Evolutionary conservation across 176 grass and related monocot species (phyloP).

Genomic region (Zea mays): Zm-B73-REFERENCE-NAM-5.0 NC_050099.1:225894501-225895000

Average conservation of each 20-base stretch:
- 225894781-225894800: slow-evolving; percentile 83
- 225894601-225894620: slow-evolving; percentile 62
- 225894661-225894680: not conserved
- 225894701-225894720: not conserved
- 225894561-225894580: slow-evolving; percentile 78
- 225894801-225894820: slow-evolving; percentile 91
- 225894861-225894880: slow-evolving; percentile 45
- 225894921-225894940: slow-evolving; percentile 54
- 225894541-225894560: slow-evolving; percentile 83
- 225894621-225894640: not conserved
- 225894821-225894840: slow-evolving; percentile 94
- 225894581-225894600: slow-evolving; percentile 89
- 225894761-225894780: slow-evolving; percentile 99
- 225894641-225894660: not conserved
- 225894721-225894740: not conserved
- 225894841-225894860: slow-evolving; percentile 64
- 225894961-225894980: slow-evolving; percentile 84
- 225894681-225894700: slow-evolving; percentile 9
- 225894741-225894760: slow-evolving; percentile 29
- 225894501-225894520: slow-evolving; percentile 90
- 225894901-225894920: slow-evolving; percentile 51
- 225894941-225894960: slow-evolving; percentile 93
- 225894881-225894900: slow-evolving; percentile 25
- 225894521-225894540: slow-evolving; percentile 76
- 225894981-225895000: slow-evolving; percentile 96